These are phyloP conservation scores for Staphylotrichum tortipilum DNA, from an alignment of 495 filamentous ascomycete genomes.

Conservation along the genomic window DNA sequence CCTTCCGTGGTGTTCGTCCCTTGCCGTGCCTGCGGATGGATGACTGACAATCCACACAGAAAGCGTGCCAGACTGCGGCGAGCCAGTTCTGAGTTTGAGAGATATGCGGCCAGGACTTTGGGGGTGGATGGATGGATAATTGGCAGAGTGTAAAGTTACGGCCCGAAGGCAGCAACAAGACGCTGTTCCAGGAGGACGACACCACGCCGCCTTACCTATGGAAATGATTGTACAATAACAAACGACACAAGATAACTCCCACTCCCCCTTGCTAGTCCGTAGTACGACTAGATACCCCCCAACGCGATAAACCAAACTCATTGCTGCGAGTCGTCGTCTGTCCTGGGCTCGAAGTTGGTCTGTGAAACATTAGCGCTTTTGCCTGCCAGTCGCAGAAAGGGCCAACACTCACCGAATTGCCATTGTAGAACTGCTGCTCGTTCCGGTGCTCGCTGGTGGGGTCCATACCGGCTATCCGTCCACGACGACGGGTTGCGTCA, in stretches of 20 bases:
- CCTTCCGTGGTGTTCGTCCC: no score
- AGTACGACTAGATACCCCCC: not conserved
- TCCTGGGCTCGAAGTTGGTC: constrained; percentile 69
- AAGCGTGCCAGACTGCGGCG: constrained; percentile 88
- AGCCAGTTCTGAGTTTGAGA: constrained; percentile 60
- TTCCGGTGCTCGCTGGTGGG: constrained; percentile 27
- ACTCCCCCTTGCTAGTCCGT: not conserved
- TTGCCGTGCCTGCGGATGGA: constrained; percentile 17
- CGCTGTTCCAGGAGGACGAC: no score
- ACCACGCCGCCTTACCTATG: not conserved
- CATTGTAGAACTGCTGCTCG: constrained; percentile 71
- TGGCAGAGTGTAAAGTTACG: not conserved
- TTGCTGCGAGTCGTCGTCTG: constrained; percentile 33
- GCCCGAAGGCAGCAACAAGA: not conserved
- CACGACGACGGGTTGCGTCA: not conserved
- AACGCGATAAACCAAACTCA: constrained; percentile 23
- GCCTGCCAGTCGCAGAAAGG: not conserved
- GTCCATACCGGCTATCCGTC: constrained; percentile 22
- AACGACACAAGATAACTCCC: not conserved
- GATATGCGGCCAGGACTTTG: no score
- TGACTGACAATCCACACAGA: constrained; percentile 37
- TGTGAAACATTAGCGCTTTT: constrained; percentile 23
- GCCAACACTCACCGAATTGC: constrained; percentile 62
- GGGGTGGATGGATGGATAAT: not conserved
- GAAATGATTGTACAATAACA: constrained; percentile 3